These are phyloP conservation scores for Xanthoconium purpureum DNA, from an alignment of 768 basidiomycete species.

Conservation along the genomic window DNA sequence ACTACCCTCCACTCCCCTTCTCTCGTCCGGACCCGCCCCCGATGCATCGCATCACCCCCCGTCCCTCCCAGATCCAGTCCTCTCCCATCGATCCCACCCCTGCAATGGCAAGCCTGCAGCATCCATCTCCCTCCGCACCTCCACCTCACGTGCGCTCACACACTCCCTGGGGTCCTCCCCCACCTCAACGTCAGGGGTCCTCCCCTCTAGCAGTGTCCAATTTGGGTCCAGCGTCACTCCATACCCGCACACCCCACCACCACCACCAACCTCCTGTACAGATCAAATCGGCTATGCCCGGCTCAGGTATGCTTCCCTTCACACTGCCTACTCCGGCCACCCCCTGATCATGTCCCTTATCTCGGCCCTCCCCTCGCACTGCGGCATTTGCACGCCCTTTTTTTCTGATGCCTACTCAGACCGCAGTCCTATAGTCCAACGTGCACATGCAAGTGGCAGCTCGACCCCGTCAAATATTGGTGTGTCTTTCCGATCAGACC, in stretches of 20 bases:
- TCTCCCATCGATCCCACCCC: constrained; percentile 27
- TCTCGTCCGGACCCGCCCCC: constrained; percentile 16
- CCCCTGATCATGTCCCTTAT: constrained; percentile 7
- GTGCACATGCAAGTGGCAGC: constrained; percentile 23
- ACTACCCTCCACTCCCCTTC: constrained; percentile 19
- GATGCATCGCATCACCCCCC: constrained; percentile 30
- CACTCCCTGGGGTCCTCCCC: constrained; percentile 32
- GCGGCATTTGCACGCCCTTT: constrained; percentile 4
- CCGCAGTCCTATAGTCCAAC: constrained; percentile 30
- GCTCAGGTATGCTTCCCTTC: constrained; percentile 22
- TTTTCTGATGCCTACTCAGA: constrained; percentile 13
- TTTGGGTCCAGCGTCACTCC: constrained; percentile 25
- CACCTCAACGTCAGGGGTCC: constrained; percentile 31
- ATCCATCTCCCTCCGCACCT: constrained; percentile 30
- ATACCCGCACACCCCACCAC: constrained; percentile 27
- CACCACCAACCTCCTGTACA: constrained; percentile 27
- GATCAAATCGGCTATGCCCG: constrained; percentile 34
- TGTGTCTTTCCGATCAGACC: constrained; percentile 9
- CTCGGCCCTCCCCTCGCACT: not conserved
- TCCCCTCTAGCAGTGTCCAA: constrained; percentile 26
- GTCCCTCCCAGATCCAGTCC: constrained; percentile 31
- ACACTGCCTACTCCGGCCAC: not conserved
- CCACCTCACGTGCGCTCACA: constrained; percentile 31
- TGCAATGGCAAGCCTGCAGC: constrained; percentile 33
- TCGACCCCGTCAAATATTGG: constrained; percentile 27